These are phyloP conservation scores for Phytophthora citricola DNA, from an alignment of 352 stramenopile genomes.

Conservation along the genomic window DNA sequence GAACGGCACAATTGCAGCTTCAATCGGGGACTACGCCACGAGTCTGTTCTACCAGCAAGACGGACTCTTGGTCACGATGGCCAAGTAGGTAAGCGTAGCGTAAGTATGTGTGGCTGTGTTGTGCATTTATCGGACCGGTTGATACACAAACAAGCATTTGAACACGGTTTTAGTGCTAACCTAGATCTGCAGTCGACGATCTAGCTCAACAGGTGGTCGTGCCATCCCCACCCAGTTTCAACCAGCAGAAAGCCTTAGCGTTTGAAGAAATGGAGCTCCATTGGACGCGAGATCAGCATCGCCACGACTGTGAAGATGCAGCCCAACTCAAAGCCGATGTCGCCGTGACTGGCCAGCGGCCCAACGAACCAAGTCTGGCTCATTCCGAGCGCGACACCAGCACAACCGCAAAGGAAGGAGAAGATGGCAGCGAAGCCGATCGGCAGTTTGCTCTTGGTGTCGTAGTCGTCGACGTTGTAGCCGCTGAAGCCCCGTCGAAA, in stretches of 20 bases:
- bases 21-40: slow-evolving; percentile 73
- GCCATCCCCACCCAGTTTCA: slow-evolving; percentile 18
- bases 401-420: slow-evolving; percentile 37
- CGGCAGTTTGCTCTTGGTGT: slow-evolving; percentile 42
- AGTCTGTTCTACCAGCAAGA: slow-evolving; percentile 79
- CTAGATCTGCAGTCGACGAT: slow-evolving; percentile 17
- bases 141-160: slow-evolving; percentile 17
- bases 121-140: slow-evolving; percentile 18
- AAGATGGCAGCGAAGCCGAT: slow-evolving; percentile 46
- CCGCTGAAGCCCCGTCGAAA: slow-evolving; percentile 45
- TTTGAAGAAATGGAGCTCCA: slow-evolving; percentile 44
- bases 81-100: slow-evolving; percentile 41
- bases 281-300: slow-evolving; percentile 36
- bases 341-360: slow-evolving; percentile 32
- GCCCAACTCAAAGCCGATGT: slow-evolving; percentile 48
- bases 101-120: slow-evolving; percentile 11
- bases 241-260: slow-evolving; percentile 13
- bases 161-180: slow-evolving; percentile 28
- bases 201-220: slow-evolving; percentile 21
- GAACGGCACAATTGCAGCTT: slow-evolving; percentile 76
- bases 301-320: slow-evolving; percentile 38
- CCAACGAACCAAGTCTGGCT: slow-evolving; percentile 51
- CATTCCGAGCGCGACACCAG: slow-evolving; percentile 44
- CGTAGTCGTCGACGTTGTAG: slow-evolving; percentile 47
- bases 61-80: slow-evolving; percentile 71